Evolutionary conservation across 2,329 filamentous ascomycete species (phyloP).

Genomic region (Pestalotiopsis sp.): DNA sequence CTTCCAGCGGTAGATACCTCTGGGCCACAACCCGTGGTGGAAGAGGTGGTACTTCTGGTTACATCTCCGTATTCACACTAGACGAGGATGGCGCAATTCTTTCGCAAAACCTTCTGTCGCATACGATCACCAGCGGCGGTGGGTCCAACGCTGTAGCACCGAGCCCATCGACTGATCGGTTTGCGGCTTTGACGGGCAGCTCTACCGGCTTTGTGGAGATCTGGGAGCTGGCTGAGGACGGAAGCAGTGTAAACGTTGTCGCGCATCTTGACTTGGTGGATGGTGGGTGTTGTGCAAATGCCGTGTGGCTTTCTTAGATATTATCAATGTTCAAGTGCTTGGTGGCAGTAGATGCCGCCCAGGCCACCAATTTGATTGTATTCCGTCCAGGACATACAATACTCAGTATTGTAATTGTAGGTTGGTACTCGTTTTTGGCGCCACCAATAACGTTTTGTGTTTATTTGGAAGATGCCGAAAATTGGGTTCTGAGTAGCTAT

Average conservation of each 20-base stretch:
- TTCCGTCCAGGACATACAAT: too few species aligned
- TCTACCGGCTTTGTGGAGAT: conserved; percentile 35
- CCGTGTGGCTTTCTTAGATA: conserved; percentile 20
- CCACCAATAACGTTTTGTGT: too few species aligned
- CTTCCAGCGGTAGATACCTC: conserved; percentile 26
- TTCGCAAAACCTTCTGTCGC: conserved; percentile 30
- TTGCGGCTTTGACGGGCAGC: conserved; percentile 35
- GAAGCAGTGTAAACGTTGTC: conserved; percentile 8
- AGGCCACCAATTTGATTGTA: too few species aligned
- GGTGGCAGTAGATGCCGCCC: too few species aligned
- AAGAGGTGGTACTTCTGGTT: conserved; percentile 25
- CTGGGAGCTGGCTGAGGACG: conserved; percentile 30
- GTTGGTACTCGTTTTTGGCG: too few species aligned
- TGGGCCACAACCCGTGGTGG: conserved; percentile 32
- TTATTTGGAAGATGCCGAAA: too few species aligned
- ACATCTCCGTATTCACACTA: conserved; percentile 35
- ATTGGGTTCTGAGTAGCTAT: too few species aligned
- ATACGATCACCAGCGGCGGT: conserved; percentile 35
- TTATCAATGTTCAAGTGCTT: too few species aligned
- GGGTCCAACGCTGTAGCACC: conserved; percentile 36
- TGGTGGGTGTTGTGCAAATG: conserved; percentile 28
- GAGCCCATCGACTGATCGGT: conserved; percentile 32
- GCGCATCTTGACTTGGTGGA: conserved; percentile 26
- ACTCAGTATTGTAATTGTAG: too few species aligned
- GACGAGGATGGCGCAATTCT: conserved; percentile 28